These are phyloP conservation scores for Mycena polygramma DNA, from an alignment of 768 basidiomycete species.

Conservation along the genomic window DNA sequence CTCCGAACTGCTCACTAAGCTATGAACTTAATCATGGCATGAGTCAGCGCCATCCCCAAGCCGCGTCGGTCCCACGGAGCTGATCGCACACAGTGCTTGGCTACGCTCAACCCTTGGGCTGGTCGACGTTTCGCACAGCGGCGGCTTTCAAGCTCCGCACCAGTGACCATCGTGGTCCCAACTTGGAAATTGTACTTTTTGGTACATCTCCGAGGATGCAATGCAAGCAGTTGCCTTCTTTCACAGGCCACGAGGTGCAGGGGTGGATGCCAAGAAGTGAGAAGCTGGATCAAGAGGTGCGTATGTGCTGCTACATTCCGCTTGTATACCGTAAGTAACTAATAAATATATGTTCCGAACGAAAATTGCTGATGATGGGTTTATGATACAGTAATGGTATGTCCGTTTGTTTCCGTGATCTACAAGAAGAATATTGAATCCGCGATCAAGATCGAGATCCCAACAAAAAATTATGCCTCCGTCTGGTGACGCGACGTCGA, in stretches of 20 bases:
- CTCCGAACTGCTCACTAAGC: conserved; percentile 28
- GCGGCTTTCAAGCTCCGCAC: neutral
- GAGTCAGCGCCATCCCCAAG: conserved; percentile 7
- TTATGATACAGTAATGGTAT: conserved; percentile 44
- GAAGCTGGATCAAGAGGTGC: conserved; percentile 22
- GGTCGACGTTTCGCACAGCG: conserved; percentile 3
- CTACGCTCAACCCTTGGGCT: no score
- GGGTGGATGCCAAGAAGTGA: conserved; percentile 10
- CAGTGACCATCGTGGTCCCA: neutral
- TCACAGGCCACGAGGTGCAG: conserved; percentile 10
- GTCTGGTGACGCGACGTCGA: conserved; percentile 19
- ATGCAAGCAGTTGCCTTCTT: neutral
- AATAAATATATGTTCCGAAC: conserved; percentile 31
- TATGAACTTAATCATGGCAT: conserved; percentile 31
- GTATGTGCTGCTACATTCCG: conserved; percentile 34
- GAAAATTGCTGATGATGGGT: conserved; percentile 14
- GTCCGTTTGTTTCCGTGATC: conserved; percentile 49
- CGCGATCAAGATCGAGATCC: conserved; percentile 34
- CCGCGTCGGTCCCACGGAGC: neutral
- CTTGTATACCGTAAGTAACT: conserved; percentile 34
- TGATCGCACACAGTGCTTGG: no score
- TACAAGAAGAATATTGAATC: conserved; percentile 41
- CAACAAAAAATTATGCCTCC: conserved; percentile 33
- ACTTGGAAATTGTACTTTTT: conserved; percentile 22
- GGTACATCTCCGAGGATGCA: conserved; percentile 12